Evolutionary conservation across 495 filamentous ascomycete genomes (phyloP).

Genomic region (Talaromyces adpressus): DNA sequence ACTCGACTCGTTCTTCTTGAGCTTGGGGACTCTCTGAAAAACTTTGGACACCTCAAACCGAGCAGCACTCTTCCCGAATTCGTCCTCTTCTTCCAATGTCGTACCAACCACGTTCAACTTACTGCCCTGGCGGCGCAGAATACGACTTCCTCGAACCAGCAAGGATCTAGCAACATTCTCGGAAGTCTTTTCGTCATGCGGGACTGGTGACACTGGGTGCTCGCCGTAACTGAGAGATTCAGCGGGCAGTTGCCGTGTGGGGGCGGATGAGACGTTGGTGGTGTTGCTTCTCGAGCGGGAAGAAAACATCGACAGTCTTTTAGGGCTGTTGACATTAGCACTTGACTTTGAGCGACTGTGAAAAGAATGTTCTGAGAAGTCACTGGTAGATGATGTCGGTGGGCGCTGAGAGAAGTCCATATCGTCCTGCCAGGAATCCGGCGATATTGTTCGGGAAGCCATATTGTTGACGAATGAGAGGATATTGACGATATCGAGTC

Average conservation of each 20-base stretch:
- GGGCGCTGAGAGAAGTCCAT: conserved; percentile 22
- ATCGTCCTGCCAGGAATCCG: conserved; percentile 12
- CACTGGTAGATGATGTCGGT: conserved; percentile 30
- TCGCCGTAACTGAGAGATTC: conserved; percentile 36
- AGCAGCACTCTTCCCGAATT: conserved; percentile 26
- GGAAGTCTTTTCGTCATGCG: conserved; percentile 30
- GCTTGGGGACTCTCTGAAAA: conserved; percentile 24
- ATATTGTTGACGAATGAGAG: neutral
- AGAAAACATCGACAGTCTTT: conserved; percentile 35
- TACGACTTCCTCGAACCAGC: conserved; percentile 42
- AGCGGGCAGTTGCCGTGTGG: conserved; percentile 26
- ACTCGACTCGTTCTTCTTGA: conserved; percentile 26
- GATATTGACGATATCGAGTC: neutral
- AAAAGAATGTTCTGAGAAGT: conserved; percentile 28
- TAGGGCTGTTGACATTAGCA: conserved; percentile 29
- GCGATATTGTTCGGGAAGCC: conserved; percentile 1
- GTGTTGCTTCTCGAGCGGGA: conserved; percentile 41
- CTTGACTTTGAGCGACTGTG: conserved; percentile 38
- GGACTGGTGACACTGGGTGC: conserved; percentile 15
- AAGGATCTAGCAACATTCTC: conserved; percentile 31
- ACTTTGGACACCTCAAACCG: conserved; percentile 28
- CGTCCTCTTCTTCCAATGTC: conserved; percentile 39
- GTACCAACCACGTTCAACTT: conserved; percentile 42
- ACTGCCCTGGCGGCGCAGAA: conserved; percentile 45
- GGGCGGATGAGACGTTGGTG: conserved; percentile 30